These are phyloP conservation scores for Schizochytrium sp. DNA, from an alignment of 108 stramenopile genomes.

Conservation along the genomic window DNA sequence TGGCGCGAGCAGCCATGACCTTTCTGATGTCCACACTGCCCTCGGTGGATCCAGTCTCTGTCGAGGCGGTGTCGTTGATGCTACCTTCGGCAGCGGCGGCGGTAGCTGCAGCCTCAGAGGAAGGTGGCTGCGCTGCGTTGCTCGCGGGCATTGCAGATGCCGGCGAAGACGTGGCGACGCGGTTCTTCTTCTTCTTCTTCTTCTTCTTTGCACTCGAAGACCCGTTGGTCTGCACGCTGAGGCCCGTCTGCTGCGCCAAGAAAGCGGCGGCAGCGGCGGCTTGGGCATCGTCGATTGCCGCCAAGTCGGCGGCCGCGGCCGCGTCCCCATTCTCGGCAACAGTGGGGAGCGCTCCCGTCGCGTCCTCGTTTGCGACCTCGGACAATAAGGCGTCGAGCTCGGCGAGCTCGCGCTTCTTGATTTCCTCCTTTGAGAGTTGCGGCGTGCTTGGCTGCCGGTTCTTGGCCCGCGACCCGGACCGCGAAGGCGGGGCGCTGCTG, in stretches of 20 bases:
- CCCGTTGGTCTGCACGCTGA: not conserved
- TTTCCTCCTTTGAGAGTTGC: not conserved
- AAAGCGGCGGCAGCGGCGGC: not conserved
- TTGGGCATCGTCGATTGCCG: not conserved
- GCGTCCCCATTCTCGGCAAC: not conserved
- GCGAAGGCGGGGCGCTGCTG: not conserved
- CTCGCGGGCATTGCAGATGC: not conserved
- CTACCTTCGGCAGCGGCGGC: not conserved
- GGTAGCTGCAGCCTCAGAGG: no score
- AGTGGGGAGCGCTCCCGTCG: no score
- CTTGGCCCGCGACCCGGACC: not conserved
- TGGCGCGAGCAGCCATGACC: not conserved
- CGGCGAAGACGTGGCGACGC: not conserved
- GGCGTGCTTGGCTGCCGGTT: not conserved
- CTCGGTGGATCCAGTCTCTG: not conserved
- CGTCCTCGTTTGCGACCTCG: not conserved
- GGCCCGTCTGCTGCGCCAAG: not conserved
- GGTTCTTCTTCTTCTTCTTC: slow-evolving; percentile 1
- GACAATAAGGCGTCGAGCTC: not conserved
- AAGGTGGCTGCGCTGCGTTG: not conserved
- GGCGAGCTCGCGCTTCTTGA: not conserved
- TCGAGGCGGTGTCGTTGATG: not conserved
- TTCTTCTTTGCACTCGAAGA: not conserved
- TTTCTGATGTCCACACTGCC: not conserved
- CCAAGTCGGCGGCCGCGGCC: not conserved